Percentiles rank a stretch among this genome's conserved stretches.
Evolutionary conservation across 2,329 filamentous ascomycete genomes (phyloP).

Genomic region (Fusarium xylarioides): DNA sequence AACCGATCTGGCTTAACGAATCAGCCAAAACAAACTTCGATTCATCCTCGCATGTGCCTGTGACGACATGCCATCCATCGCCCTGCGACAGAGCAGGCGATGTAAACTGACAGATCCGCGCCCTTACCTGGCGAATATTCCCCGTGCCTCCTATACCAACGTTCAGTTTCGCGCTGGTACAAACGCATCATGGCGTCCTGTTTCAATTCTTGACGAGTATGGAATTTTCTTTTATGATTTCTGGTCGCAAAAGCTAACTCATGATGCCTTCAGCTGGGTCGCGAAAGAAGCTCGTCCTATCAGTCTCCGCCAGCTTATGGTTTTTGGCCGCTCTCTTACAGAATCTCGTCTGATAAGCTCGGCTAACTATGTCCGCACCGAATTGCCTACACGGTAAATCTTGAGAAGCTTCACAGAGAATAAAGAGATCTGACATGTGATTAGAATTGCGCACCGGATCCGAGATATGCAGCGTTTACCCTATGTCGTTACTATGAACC

Average conservation of each 20-base stretch:
- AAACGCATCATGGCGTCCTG: conserved; percentile 66
- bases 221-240: conserved; percentile 33
- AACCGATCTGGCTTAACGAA: conserved; percentile 5
- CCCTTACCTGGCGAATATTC: conserved; percentile 21
- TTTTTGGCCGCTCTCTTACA: conserved; percentile 93
- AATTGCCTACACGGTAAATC: conserved; percentile 74
- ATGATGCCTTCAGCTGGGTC: conserved; percentile 75
- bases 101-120: conserved; percentile 45
- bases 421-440: conserved; percentile 17
- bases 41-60: conserved; percentile 47
- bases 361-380: conserved; percentile 96
- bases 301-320: conserved; percentile 93
- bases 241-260: conserved; percentile 26
- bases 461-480: conserved; percentile 97
- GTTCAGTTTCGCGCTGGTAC: conserved; percentile 35
- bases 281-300: conserved; percentile 93
- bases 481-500: conserved; percentile 95
- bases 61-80: conserved; percentile 56
- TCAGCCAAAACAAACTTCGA: neutral
- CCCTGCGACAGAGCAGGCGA: conserved; percentile 57
- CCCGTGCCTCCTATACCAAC: conserved; percentile 10
- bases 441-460: conserved; percentile 87
- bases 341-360: conserved; percentile 90
- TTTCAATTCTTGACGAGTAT: conserved; percentile 72
- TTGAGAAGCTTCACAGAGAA: conserved; percentile 3